phyloP scores from a whole-genome alignment of 495 filamentous ascomycete species.

The Neurospora sp. region DNA sequence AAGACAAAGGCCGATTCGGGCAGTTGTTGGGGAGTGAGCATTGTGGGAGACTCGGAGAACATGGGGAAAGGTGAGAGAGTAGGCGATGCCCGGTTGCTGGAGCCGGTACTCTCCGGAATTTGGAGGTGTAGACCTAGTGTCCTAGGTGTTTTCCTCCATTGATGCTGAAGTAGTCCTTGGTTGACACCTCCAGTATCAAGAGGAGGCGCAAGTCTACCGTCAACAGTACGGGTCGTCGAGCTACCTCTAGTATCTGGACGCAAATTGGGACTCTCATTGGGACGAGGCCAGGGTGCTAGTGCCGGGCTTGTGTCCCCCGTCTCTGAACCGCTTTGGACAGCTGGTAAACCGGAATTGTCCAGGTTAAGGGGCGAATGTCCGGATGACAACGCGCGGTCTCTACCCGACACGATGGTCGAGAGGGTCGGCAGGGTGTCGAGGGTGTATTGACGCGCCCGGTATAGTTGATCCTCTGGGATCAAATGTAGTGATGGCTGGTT shows the following conservation, averaged over 20 bases:
- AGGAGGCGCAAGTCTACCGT: slow-evolving; percentile 23
- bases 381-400: slow-evolving; percentile 22
- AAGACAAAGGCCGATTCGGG: slow-evolving; percentile 25
- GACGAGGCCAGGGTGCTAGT: neutral
- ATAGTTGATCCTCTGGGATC: neutral
- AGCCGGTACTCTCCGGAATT: slow-evolving; percentile 34
- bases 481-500: neutral
- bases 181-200: neutral
- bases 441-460: neutral
- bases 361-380: slow-evolving; percentile 20
- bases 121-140: slow-evolving; percentile 13
- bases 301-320: neutral
- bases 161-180: neutral
- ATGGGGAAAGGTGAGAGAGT: slow-evolving; percentile 32
- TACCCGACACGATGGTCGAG: neutral
- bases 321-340: neutral
- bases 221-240: slow-evolving; percentile 15
- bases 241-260: slow-evolving; percentile 12
- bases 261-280: neutral
- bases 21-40: slow-evolving; percentile 31
- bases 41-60: slow-evolving; percentile 32
- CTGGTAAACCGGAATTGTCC: slow-evolving; percentile 1
- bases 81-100: slow-evolving; percentile 36
- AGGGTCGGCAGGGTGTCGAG: neutral
- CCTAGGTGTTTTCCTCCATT: neutral